phyloP scores from a whole-genome alignment of 2,329 filamentous ascomycete species.

The Emericellopsis cladophorae region DNA sequence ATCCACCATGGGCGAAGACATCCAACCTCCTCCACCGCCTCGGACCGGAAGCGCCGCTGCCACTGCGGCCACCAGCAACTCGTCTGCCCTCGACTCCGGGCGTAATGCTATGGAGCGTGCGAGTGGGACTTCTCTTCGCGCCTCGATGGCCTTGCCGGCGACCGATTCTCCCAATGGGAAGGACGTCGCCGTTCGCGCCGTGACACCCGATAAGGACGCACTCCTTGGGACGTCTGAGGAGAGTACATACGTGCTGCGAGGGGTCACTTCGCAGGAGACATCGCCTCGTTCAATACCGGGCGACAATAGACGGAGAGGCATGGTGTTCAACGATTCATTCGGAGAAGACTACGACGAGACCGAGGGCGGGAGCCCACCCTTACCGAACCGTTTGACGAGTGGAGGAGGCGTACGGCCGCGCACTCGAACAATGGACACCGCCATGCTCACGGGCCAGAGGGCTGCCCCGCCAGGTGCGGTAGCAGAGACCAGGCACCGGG shows the following conservation, averaged over 20 bases:
- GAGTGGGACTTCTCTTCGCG: constrained; percentile 19
- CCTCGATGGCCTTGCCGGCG: constrained; percentile 17
- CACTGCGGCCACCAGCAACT: neutral
- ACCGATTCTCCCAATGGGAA: constrained; percentile 13
- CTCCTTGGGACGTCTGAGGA: constrained; percentile 2
- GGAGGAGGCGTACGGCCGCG: constrained; percentile 32
- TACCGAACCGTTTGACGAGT: constrained; percentile 11
- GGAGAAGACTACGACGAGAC: constrained; percentile 35
- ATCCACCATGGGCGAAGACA: too few relatives aligned
- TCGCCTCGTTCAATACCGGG: constrained; percentile 18
- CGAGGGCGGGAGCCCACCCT: constrained; percentile 21
- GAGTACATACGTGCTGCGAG: constrained; percentile 8
- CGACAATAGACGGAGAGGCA: constrained; percentile 39
- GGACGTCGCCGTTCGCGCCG: constrained; percentile 40
- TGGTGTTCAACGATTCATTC: constrained; percentile 47
- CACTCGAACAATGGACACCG: constrained; percentile 45
- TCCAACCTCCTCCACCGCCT: neutral
- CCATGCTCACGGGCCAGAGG: constrained; percentile 31
- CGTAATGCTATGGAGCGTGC: constrained; percentile 20
- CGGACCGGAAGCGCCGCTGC: neutral
- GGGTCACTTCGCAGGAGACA: constrained; percentile 15
- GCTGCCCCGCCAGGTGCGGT: constrained; percentile 16
- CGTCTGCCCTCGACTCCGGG: constrained; percentile 11
- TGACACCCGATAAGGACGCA: constrained; percentile 49
- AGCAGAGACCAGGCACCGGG: constrained; percentile 44